phyloP scores from a whole-genome alignment of 2,329 filamentous ascomycete genomes.

The Pestalotiopsis sp. region DNA sequence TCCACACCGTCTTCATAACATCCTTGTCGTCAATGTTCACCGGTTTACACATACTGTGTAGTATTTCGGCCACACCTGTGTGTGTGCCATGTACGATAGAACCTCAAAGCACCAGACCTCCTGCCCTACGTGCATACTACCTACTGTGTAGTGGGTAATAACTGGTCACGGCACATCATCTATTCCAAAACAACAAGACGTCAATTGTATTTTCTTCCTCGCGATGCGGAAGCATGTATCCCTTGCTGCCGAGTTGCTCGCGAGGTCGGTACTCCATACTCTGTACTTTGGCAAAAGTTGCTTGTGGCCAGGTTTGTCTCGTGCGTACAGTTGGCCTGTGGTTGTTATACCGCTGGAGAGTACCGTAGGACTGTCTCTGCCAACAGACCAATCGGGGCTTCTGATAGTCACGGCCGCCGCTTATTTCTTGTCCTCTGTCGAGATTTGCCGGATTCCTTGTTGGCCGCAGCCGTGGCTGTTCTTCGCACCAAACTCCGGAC shows the following conservation, averaged over 20 bases:
- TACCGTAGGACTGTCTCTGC: not conserved
- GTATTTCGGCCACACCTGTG: not conserved
- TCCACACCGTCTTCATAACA: slow-evolving; percentile 13
- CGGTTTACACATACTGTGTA: not conserved
- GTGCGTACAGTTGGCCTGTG: too few species aligned
- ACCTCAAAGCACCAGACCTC: not conserved
- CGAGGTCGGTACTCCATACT: too few species aligned
- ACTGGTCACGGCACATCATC: not conserved
- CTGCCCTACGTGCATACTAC: not conserved
- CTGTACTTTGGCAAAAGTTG: too few species aligned
- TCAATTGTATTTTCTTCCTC: not conserved
- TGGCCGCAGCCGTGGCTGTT: not conserved
- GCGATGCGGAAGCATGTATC: not conserved
- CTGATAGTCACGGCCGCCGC: not conserved
- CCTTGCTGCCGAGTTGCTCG: not conserved
- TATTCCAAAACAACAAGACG: not conserved
- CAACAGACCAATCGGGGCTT: not conserved
- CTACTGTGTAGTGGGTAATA: not conserved
- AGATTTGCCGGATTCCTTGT: not conserved
- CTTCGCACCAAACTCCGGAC: not conserved
- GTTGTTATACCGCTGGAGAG: not conserved
- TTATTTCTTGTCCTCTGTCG: not conserved
- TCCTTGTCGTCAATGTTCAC: slow-evolving; percentile 7
- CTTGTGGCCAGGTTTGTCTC: too few species aligned
- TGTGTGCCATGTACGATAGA: not conserved